Evolutionary conservation across 257 asterid genomes (phyloP).

Genomic region (Salvia rosmarinus): DNA sequence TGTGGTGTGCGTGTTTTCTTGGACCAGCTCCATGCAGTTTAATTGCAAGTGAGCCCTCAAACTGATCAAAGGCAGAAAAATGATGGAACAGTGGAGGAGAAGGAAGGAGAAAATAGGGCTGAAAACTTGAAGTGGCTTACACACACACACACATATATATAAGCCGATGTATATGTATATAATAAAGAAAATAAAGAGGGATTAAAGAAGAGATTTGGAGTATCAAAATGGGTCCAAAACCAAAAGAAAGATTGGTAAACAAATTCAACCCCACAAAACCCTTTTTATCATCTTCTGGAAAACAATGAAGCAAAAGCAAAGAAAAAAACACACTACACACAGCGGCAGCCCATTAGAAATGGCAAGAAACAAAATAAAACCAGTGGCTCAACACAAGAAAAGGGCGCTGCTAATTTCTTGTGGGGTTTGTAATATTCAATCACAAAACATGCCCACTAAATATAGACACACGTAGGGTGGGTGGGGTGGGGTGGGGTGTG

Average conservation of each 20-base stretch:
- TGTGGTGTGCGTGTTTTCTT: not conserved
- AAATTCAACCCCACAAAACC: conserved; percentile 38
- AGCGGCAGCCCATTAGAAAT: conserved; percentile 22
- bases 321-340: not conserved
- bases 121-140: not conserved
- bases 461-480: conserved; percentile 48
- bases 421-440: conserved; percentile 48
- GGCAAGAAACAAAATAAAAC: conserved; percentile 41
- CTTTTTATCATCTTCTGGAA: conserved; percentile 26
- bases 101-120: not conserved
- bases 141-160: not conserved
- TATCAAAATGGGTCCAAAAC: conserved; percentile 61
- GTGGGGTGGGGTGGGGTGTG: not conserved
- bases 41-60: conserved; percentile 15
- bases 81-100: conserved; percentile 36
- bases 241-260: conserved; percentile 17
- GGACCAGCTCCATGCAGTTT: conserved; percentile 21
- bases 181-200: conserved; percentile 26
- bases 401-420: conserved; percentile 27
- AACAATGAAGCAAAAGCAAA: conserved; percentile 16
- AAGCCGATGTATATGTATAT: not conserved
- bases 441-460: conserved; percentile 49
- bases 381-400: conserved; percentile 41
- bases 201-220: conserved; percentile 42
- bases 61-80: conserved; percentile 8